phyloP scores from a whole-genome alignment of 352 stramenopile species.

The Globisporangium radiosum region DNA sequence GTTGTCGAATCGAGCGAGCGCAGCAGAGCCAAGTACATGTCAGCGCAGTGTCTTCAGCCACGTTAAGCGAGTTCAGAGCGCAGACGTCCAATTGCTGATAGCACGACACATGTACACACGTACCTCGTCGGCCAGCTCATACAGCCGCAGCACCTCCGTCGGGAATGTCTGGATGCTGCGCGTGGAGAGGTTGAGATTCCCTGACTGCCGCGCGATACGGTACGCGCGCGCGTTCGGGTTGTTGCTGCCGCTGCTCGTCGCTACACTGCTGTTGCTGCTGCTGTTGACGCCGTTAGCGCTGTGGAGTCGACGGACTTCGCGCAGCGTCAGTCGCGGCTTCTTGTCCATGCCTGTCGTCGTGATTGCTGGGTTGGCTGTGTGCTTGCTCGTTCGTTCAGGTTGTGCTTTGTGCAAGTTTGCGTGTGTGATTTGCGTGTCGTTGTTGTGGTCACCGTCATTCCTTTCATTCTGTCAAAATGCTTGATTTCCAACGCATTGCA shows the following conservation, averaged over 20 bases:
- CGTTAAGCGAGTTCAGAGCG: neutral
- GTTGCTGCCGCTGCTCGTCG: conserved; percentile 11
- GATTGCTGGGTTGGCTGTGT: no score
- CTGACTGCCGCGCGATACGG: conserved; percentile 48
- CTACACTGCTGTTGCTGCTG: neutral
- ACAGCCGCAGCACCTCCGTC: conserved; percentile 47
- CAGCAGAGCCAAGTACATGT: neutral
- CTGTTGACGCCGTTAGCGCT: conserved; percentile 1
- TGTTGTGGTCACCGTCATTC: no score
- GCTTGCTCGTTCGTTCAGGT: no score
- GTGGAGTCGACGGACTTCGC: conserved; percentile 32
- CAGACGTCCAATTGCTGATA: neutral
- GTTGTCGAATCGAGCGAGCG: neutral
- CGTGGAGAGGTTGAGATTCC: conserved; percentile 57
- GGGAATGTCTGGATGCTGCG: conserved; percentile 47
- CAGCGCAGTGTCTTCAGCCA: neutral
- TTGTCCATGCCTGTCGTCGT: conserved; percentile 21
- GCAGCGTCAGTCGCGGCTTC: conserved; percentile 27
- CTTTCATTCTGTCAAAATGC: no score
- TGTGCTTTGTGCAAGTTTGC: no score
- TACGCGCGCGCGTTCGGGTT: conserved; percentile 27
- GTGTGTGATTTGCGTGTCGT: no score
- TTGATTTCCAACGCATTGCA: no score
- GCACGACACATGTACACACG: neutral
- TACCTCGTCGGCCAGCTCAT: conserved; percentile 52